Base-by-base conservation (phyloP, 2,329 filamentous ascomycete species). In the Aspergillus ochraceus region DNA sequence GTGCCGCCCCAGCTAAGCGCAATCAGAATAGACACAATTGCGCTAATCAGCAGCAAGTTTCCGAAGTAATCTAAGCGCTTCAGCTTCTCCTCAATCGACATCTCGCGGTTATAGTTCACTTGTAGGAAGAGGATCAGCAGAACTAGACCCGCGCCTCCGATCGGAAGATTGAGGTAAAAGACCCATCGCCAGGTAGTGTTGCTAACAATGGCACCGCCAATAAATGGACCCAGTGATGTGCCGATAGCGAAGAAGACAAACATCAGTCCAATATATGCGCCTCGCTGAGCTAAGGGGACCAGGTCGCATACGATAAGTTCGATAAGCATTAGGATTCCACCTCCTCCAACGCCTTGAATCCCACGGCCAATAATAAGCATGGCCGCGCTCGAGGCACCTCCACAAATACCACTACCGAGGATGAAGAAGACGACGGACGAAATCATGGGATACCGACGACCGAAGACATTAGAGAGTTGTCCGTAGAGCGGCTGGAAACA, bases 291-390 rank as follows among this genome's bases (percentile, higher is more conserved):
- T 11, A 85, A 69, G 0, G 82, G 79, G 0, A 84, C 77, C 3
- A 85, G 67, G 57, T 85, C 83, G 24, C 76, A 80, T 8, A 84
- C 72, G 19, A 86, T 77, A 54, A 84, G 76, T 24, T 81, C 78
- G 4, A 78, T 72, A 2, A 84, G 70, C 46, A 80, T 57, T 3
- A 55, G 61, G 62, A 80, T 74, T 1, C 80, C 81, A 1, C 78
- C 80, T 2, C 73, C 75, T 0, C 80, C 81, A 4, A 81, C 66
- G 0, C 86, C 85, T 56, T 87, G 84, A 0, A 88, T 6, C n/a
- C 6, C 42, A 66, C 84, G 77, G 19, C 81, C 83, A 64, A 74
- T 77, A 14, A 88, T 84, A 1, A 88, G 70, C 68, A 80, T 80
- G 0, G 63, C 65, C 0, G 69, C 71, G 6, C 60, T 77, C 0